Percentiles rank a stretch among this genome's conserved stretches.
Conservation (phyloP, 345 rosid species). For the Gynandropsis gynandra region DNA sequence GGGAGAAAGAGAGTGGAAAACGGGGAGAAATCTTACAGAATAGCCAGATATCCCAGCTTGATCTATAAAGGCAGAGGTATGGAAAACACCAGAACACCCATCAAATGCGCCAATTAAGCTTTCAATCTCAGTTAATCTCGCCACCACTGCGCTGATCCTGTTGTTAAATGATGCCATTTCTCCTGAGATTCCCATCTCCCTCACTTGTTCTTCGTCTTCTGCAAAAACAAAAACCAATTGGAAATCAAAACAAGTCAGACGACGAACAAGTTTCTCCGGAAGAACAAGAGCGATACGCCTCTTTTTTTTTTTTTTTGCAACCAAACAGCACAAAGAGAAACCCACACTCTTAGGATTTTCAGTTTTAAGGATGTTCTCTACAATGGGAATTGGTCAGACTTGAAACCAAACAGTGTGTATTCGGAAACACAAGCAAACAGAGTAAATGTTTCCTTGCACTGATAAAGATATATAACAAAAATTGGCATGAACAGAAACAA, state of each 20-base stretch:
- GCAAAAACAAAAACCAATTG: background rate
- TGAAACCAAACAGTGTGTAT: background rate
- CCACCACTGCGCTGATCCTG: conserved; percentile 36
- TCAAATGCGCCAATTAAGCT: conserved; percentile 55
- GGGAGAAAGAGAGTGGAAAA: conserved; percentile 6
- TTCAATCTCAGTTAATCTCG: conserved; percentile 38
- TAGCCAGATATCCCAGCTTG: conserved; percentile 91
- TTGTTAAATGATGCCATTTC: conserved; percentile 27
- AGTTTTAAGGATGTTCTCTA: background rate
- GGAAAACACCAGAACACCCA: conserved; percentile 83
- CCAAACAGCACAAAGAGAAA: too few relatives aligned
- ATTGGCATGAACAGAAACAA: too few relatives aligned
- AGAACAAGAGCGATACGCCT: background rate
- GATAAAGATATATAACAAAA: too few relatives aligned
- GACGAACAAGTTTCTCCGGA: background rate
- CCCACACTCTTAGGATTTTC: background rate
- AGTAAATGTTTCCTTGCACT: too few relatives aligned
- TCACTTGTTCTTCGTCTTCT: conserved; percentile 32
- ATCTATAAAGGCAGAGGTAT: conserved; percentile 66
- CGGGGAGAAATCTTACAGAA: conserved; percentile 47
- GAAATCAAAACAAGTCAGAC: background rate
- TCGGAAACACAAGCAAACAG: too few relatives aligned
- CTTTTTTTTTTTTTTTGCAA: too few relatives aligned
- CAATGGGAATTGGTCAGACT: background rate
- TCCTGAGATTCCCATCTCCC: conserved; percentile 28